Conservation (phyloP, 169 alveolate genomes). For the Plasmodium billcollinsi region DNA sequence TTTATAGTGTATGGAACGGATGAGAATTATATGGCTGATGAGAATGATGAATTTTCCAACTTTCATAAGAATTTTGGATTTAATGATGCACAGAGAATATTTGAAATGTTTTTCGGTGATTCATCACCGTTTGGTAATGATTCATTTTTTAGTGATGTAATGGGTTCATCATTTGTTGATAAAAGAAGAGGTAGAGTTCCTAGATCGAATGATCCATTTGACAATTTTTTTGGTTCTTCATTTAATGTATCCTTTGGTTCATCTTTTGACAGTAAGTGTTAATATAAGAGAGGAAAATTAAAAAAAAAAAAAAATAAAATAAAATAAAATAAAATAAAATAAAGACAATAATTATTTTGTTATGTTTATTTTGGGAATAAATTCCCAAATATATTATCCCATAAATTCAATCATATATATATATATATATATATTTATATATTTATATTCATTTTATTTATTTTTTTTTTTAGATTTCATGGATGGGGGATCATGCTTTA, state of each 20-base stretch:
- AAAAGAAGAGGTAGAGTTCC: constrained; percentile 62
- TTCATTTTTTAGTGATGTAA: constrained; percentile 68
- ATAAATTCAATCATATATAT: no score
- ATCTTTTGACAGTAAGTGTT: constrained; percentile 55
- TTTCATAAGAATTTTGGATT: constrained; percentile 78
- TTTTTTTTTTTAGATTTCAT: constrained; percentile 27
- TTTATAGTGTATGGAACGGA: constrained; percentile 49
- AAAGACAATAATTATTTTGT: no score
- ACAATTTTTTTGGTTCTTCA: constrained; percentile 61
- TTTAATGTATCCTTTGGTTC: constrained; percentile 65
- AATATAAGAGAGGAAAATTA: not conserved
- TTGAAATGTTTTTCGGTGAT: constrained; percentile 81
- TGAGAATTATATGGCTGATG: constrained; percentile 39
- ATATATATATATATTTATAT: no score
- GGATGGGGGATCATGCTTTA: constrained; percentile 65
- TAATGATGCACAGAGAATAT: constrained; percentile 80
- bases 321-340: not conserved
- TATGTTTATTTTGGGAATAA: no score
- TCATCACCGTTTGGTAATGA: constrained; percentile 66
- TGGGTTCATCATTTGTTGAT: constrained; percentile 61
- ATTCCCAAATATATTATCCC: no score
- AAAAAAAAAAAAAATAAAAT: not conserved
- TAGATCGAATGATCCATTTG: constrained; percentile 66
- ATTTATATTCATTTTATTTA: no score
- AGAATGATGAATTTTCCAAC: constrained; percentile 62